phyloP scores from a whole-genome alignment of 2,329 filamentous ascomycete genomes.

The Verticillium isaacii region DNA sequence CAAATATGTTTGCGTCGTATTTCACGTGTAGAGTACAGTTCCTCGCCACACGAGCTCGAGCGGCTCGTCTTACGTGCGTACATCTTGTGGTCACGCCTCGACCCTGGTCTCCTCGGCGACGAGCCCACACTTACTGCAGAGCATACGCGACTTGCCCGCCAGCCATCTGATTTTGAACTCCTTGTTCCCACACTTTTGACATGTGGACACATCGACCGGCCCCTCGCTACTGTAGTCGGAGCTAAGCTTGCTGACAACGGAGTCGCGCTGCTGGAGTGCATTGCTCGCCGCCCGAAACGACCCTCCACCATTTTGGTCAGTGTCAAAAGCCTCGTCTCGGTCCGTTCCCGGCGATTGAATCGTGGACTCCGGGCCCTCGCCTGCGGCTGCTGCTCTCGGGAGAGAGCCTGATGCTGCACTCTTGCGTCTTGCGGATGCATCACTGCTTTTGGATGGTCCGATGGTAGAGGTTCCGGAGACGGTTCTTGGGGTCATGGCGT shows the following conservation, averaged over 20 bases:
- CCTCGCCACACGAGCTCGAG: too few species aligned
- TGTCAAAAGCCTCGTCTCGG: background rate
- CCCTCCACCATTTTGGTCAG: background rate
- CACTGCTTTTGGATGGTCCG: background rate
- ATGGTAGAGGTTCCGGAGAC: background rate
- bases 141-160: constrained; percentile 48
- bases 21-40: background rate
- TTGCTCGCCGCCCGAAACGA: background rate
- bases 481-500: background rate
- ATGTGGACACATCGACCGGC: constrained; percentile 41
- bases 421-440: background rate
- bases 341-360: constrained; percentile 12
- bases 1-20: background rate
- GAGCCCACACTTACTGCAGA: constrained; percentile 54
- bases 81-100: background rate
- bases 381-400: background rate
- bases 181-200: constrained; percentile 52
- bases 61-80: background rate
- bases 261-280: constrained; percentile 27
- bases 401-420: background rate
- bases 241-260: constrained; percentile 50
- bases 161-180: constrained; percentile 59
- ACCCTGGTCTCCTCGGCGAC: constrained; percentile 12
- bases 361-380: constrained; percentile 19
- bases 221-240: constrained; percentile 36